These are phyloP conservation scores for Hyphodiscus hymeniophilus DNA, from an alignment of 495 filamentous ascomycete species.

Conservation along the genomic window DNA sequence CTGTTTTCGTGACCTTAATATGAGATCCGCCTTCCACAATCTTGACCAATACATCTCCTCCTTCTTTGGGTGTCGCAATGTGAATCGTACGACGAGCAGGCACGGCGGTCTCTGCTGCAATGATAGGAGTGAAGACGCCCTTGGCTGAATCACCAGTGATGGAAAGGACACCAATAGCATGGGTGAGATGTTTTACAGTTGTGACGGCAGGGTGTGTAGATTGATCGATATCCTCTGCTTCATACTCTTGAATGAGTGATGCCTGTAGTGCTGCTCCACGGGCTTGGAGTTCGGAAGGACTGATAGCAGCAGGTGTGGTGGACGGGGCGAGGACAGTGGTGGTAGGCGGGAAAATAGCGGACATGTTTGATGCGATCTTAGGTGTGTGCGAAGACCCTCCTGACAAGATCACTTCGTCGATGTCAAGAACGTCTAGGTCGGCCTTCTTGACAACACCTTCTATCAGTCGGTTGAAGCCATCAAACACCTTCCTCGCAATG, in stretches of 20 bases:
- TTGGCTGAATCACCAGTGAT: constrained; percentile 49
- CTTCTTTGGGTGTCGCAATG: constrained; percentile 62
- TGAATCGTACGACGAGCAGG: constrained; percentile 77
- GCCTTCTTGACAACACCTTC: constrained; percentile 86
- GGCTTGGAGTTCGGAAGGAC: constrained; percentile 83
- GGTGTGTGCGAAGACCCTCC: constrained; percentile 92
- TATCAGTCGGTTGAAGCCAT: constrained; percentile 76
- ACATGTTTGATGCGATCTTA: constrained; percentile 70
- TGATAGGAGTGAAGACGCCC: constrained; percentile 66
- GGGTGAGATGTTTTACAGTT: constrained; percentile 78
- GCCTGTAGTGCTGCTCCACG: constrained; percentile 94
- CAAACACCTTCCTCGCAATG: constrained; percentile 75
- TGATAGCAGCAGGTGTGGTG: constrained; percentile 68
- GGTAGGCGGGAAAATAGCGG: constrained; percentile 68
- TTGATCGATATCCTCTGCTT: constrained; percentile 87
- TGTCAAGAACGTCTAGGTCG: constrained; percentile 81
- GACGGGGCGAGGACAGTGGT: constrained; percentile 78
- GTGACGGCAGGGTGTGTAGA: constrained; percentile 94
- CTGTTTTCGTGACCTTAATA: constrained; percentile 84
- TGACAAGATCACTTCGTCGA: constrained; percentile 90
- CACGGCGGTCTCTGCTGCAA: constrained; percentile 79
- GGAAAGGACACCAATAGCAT: constrained; percentile 81
- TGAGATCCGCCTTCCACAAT: constrained; percentile 78
- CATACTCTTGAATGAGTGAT: constrained; percentile 84
- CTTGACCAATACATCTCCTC: constrained; percentile 79